Conservation (phyloP, 2,329 filamentous ascomycete genomes). For the Botrytis porri region DNA sequence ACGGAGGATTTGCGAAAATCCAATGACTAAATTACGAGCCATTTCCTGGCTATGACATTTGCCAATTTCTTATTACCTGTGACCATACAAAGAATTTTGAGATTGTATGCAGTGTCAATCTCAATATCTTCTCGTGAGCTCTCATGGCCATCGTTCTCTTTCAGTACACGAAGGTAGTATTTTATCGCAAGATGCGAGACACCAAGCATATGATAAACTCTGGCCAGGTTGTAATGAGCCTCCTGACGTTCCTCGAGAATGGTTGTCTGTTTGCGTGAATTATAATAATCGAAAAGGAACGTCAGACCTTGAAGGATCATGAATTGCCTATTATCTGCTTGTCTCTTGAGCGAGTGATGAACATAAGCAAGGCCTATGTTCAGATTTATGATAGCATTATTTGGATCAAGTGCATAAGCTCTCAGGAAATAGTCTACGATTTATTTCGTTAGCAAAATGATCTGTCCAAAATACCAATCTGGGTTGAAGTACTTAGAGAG, state of each 20-base stretch:
- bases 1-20: background rate
- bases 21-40: conserved; percentile 42
- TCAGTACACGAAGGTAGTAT: conserved; percentile 58
- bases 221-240: conserved; percentile 76
- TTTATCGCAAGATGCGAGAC: conserved; percentile 68
- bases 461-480: background rate
- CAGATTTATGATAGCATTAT: conserved; percentile 76
- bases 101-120: conserved; percentile 69
- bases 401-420: conserved; percentile 68
- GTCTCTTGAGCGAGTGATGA: conserved; percentile 83
- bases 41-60: conserved; percentile 57
- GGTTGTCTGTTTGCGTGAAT: conserved; percentile 47
- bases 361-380: conserved; percentile 82
- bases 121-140: conserved; percentile 54
- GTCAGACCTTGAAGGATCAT: conserved; percentile 79
- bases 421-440: conserved; percentile 78
- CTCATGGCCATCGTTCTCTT: conserved; percentile 37
- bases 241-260: conserved; percentile 58
- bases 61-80: conserved; percentile 62
- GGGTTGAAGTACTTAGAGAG: conserved; percentile 61
- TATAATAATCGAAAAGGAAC: conserved; percentile 74
- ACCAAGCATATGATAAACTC: conserved; percentile 73
- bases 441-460: conserved; percentile 1
- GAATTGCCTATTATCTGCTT: conserved; percentile 86
- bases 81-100: conserved; percentile 65